Evolutionary conservation across 2,329 filamentous ascomycete genomes (phyloP).

Genomic region (Aureobasidium zeae): DNA sequence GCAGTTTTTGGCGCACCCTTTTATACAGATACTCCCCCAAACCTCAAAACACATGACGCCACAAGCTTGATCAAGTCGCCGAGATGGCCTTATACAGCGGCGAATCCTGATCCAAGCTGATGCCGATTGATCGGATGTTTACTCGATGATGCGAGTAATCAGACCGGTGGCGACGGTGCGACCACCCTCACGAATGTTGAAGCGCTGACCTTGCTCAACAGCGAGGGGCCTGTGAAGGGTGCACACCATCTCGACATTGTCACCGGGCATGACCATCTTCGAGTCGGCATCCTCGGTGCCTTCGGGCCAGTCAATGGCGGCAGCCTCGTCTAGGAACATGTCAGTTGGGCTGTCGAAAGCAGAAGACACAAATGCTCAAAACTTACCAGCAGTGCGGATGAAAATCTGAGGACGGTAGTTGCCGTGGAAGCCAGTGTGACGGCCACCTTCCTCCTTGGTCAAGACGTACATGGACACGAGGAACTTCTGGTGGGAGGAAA

Average conservation of each 20-base stretch:
- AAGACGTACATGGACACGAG: slow-evolving; percentile 93
- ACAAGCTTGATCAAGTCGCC: background rate
- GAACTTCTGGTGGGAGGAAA: slow-evolving; percentile 86
- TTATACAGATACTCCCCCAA: slow-evolving; percentile 14
- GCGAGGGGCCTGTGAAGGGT: slow-evolving; percentile 77
- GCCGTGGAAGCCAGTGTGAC: slow-evolving; percentile 88
- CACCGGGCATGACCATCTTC: slow-evolving; percentile 93
- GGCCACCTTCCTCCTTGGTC: slow-evolving; percentile 94
- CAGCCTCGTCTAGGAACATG: slow-evolving; percentile 47
- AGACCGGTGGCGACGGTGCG: slow-evolving; percentile 42
- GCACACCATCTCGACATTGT: slow-evolving; percentile 97
- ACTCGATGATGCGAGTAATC: slow-evolving; percentile 32
- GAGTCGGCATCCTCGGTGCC: slow-evolving; percentile 59
- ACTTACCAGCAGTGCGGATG: slow-evolving; percentile 82
- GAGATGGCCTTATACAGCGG: slow-evolving; percentile 10
- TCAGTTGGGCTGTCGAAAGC: background rate
- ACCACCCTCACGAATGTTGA: slow-evolving; percentile 97
- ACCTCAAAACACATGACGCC: background rate
- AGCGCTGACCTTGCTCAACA: slow-evolving; percentile 82
- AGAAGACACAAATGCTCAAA: slow-evolving; percentile 21
- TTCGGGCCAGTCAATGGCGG: slow-evolving; percentile 77
- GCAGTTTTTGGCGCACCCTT: slow-evolving; percentile 11
- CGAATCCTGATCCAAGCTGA: slow-evolving; percentile 2
- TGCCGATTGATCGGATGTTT: slow-evolving; percentile 16
- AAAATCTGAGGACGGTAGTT: slow-evolving; percentile 98